Conservation (phyloP, 306 rosid genomes). For the Argentina anserina region DNA sequence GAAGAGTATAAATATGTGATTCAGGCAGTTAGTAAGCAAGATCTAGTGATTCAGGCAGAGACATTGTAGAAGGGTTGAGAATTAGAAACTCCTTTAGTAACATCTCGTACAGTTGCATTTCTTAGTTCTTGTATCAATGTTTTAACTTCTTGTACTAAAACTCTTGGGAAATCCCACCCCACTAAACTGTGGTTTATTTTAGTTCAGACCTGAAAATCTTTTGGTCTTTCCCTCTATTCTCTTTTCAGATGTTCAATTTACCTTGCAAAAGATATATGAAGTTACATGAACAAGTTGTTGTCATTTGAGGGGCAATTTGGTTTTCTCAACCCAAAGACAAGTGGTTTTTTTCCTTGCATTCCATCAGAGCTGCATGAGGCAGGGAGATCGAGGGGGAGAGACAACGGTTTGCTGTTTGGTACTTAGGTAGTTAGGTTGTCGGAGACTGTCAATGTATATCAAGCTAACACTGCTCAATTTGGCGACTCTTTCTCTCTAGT, state of each 20-base stretch:
- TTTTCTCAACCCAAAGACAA: not conserved
- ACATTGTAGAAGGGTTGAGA: slow-evolving; percentile 23
- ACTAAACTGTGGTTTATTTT: slow-evolving; percentile 8
- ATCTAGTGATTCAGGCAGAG: slow-evolving; percentile 29
- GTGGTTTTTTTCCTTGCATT: not conserved
- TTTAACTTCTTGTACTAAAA: slow-evolving; percentile 5
- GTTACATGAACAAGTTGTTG: not conserved
- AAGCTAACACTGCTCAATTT: not conserved
- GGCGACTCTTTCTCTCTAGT: not conserved
- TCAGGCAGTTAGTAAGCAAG: slow-evolving; percentile 25
- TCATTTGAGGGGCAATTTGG: not conserved
- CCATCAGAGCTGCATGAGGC: not conserved
- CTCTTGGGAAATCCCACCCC: slow-evolving; percentile 42
- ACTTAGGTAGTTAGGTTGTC: not conserved
- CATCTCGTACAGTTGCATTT: slow-evolving; percentile 37
- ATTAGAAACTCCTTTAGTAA: slow-evolving; percentile 20
- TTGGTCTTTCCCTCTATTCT: not conserved
- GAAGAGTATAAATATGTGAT: not conserved
- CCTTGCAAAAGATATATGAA: not conserved
- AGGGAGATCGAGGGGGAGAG: not conserved
- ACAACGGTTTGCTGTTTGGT: not conserved
- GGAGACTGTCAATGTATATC: not conserved
- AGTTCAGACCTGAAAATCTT: not conserved
- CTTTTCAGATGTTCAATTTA: not conserved
- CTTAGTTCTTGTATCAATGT: slow-evolving; percentile 13